phyloP scores from a whole-genome alignment of 2,329 filamentous ascomycete species.

The Epichloe baconii region DNA sequence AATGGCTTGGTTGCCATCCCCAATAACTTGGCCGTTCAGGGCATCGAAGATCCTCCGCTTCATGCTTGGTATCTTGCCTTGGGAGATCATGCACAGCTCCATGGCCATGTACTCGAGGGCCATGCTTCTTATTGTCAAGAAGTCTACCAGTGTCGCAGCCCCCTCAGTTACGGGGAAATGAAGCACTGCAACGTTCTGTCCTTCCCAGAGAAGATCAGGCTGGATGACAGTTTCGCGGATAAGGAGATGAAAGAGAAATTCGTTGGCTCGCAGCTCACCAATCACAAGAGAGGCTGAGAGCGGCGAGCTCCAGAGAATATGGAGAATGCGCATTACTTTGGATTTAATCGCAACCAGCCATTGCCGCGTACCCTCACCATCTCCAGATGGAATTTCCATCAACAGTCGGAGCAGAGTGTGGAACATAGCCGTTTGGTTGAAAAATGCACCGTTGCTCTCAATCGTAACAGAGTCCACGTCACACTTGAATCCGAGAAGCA shows the following conservation, averaged over 20 bases:
- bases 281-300: slow-evolving; percentile 65
- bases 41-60: slow-evolving; percentile 58
- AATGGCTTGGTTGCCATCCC: slow-evolving; percentile 52
- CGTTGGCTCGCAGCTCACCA: slow-evolving; percentile 64
- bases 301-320: slow-evolving; percentile 71
- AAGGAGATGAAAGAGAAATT: slow-evolving; percentile 69
- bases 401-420: slow-evolving; percentile 67
- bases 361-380: slow-evolving; percentile 46
- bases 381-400: slow-evolving; percentile 51
- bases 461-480: slow-evolving; percentile 57
- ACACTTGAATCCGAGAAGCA: slow-evolving; percentile 78
- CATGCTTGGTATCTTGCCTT: slow-evolving; percentile 54
- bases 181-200: slow-evolving; percentile 41
- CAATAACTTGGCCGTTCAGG: slow-evolving; percentile 62
- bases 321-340: slow-evolving; percentile 59
- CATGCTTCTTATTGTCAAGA: slow-evolving; percentile 63
- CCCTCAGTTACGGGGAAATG: slow-evolving; percentile 59
- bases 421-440: slow-evolving; percentile 62
- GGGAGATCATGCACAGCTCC: slow-evolving; percentile 68
- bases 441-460: slow-evolving; percentile 56
- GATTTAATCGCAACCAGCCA: slow-evolving; percentile 61
- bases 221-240: slow-evolving; percentile 58
- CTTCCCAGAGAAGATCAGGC: slow-evolving; percentile 62
- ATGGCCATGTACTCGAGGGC: slow-evolving; percentile 75
- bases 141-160: slow-evolving; percentile 59